These are phyloP conservation scores for Canavalia ensiformis DNA, from an alignment of 306 rosid species.

Conservation along the genomic window DNA sequence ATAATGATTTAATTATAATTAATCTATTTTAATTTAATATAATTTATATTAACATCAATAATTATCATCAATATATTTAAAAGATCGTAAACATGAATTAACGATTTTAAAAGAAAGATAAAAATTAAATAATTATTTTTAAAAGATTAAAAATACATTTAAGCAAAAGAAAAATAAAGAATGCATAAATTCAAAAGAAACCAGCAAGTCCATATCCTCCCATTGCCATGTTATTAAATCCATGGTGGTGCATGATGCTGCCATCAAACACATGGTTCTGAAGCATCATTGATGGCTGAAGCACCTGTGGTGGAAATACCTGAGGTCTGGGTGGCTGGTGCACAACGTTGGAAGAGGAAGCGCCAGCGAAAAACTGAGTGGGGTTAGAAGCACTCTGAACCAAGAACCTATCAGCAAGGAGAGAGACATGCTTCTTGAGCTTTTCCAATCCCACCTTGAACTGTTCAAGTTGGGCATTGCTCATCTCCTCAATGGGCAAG, in stretches of 20 bases:
- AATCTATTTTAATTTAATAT: too few species aligned
- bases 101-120: too few species aligned
- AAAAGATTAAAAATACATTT: not conserved
- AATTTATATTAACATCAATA: too few species aligned
- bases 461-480: not conserved
- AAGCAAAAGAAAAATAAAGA: not conserved
- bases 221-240: slow-evolving; percentile 19
- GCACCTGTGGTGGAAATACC: not conserved
- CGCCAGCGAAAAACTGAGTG: not conserved
- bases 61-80: too few species aligned
- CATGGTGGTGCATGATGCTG: slow-evolving; percentile 4
- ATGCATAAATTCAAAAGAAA: slow-evolving; percentile 44
- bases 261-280: slow-evolving; percentile 34
- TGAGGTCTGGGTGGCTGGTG: not conserved
- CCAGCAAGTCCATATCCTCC: slow-evolving; percentile 26
- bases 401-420: not conserved
- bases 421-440: not conserved
- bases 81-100: too few species aligned
- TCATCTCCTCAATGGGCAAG: not conserved
- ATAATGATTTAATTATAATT: too few species aligned
- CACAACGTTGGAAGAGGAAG: not conserved
- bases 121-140: not conserved
- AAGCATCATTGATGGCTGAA: slow-evolving; percentile 29
- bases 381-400: not conserved
- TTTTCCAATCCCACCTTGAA: not conserved